These are phyloP conservation scores for Venturia effusa DNA, from an alignment of 2,329 filamentous ascomycete genomes.

Conservation along the genomic window DNA sequence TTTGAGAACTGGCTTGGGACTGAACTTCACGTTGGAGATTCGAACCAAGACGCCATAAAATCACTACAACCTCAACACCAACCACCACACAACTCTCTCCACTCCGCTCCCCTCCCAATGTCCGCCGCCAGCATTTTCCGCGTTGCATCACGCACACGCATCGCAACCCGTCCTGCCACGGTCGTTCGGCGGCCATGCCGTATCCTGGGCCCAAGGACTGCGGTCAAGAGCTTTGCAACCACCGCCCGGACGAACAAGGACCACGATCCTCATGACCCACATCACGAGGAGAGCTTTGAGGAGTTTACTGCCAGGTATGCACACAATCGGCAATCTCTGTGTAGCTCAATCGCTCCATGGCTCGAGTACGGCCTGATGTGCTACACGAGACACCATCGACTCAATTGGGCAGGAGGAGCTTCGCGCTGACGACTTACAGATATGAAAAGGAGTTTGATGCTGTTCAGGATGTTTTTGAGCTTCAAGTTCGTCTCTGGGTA, in stretches of 20 bases:
- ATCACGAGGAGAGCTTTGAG: constrained; percentile 85
- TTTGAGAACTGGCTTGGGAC: background rate
- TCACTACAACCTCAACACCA: background rate
- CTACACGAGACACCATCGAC: constrained; percentile 3
- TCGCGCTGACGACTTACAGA: constrained; percentile 38
- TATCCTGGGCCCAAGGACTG: background rate
- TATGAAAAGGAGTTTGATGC: constrained; percentile 99
- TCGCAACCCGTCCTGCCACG: background rate
- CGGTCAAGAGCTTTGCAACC: constrained; percentile 5
- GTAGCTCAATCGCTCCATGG: constrained; percentile 11
- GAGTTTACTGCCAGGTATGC: constrained; percentile 93
- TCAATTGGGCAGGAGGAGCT: constrained; percentile 12
- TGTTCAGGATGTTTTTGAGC: constrained; percentile 98
- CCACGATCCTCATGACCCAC: constrained; percentile 1
- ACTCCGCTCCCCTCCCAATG: constrained; percentile 5
- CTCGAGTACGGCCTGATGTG: constrained; percentile 11
- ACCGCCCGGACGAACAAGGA: constrained; percentile 3
- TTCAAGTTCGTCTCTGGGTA: constrained; percentile 52
- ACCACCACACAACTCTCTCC: constrained; percentile 8
- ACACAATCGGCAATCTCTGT: constrained; percentile 13
- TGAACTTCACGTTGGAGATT: background rate
- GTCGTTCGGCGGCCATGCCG: background rate
- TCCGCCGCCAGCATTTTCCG: constrained; percentile 9
- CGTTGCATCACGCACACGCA: constrained; percentile 7
- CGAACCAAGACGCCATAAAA: background rate